A percentile compares a stretch with the other conserved stretches of the same genome.
phyloP scores from a whole-genome alignment of 2,329 filamentous ascomycete species.

The Ophiostoma ulmi region DNA sequence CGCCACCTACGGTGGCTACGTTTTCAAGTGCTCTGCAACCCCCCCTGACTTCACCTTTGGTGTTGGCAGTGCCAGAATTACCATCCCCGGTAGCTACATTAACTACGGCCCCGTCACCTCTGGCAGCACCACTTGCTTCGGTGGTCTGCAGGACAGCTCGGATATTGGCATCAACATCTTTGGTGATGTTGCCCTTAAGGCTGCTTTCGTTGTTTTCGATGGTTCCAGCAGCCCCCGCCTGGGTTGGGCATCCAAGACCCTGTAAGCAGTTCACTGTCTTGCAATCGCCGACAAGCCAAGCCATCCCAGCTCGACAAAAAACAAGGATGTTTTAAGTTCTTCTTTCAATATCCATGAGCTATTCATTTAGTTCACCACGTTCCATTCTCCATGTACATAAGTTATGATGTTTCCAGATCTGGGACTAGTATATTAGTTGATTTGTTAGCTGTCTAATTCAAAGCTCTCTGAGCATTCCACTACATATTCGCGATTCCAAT shows the following conservation, averaged over 20 bases:
- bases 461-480: not conserved
- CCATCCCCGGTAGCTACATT: slow-evolving; percentile 35
- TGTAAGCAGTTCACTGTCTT: slow-evolving; percentile 15
- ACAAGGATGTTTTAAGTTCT: not conserved
- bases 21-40: slow-evolving; percentile 36
- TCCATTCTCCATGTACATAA: not conserved
- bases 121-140: slow-evolving; percentile 37
- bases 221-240: slow-evolving; percentile 33
- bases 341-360: not conserved
- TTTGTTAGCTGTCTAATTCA: not conserved
- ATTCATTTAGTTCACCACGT: not conserved
- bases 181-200: slow-evolving; percentile 34
- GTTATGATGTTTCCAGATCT: not conserved
- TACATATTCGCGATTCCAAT: no score
- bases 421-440: not conserved
- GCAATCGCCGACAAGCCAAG: not conserved
- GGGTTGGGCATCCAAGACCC: slow-evolving; percentile 29
- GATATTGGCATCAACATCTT: slow-evolving; percentile 32
- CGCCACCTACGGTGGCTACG: slow-evolving; percentile 34
- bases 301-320: not conserved
- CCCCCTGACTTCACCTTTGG: slow-evolving; percentile 37
- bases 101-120: slow-evolving; percentile 33
- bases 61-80: slow-evolving; percentile 34
- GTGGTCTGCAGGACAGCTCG: slow-evolving; percentile 34
- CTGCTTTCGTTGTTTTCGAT: slow-evolving; percentile 35